These are phyloP conservation scores for Didymella exigua DNA, from an alignment of 2,329 filamentous ascomycete species.

Conservation along the genomic window DNA sequence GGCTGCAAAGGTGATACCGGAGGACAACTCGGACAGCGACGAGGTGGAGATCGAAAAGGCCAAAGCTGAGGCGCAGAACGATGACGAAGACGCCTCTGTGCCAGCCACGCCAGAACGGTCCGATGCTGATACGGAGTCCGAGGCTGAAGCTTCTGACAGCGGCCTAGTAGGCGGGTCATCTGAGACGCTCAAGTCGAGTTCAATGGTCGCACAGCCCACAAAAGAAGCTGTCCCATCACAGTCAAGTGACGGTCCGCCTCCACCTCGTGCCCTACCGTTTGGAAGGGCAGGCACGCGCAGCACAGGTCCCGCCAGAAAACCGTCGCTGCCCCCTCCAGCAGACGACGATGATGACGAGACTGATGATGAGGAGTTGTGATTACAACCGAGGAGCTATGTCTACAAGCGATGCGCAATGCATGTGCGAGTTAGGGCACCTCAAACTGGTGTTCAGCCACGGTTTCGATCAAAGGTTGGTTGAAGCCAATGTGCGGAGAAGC, in stretches of 20 bases:
- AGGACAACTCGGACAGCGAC: constrained; percentile 37
- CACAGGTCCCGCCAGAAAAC: constrained; percentile 21
- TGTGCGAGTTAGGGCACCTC: neutral
- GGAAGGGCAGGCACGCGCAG: constrained; percentile 29
- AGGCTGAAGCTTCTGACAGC: constrained; percentile 28
- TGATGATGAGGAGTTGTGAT: constrained; percentile 46
- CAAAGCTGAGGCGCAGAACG: constrained; percentile 35
- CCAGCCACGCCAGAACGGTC: constrained; percentile 44
- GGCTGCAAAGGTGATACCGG: constrained; percentile 23
- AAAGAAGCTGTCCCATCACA: constrained; percentile 16
- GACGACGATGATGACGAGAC: constrained; percentile 41
- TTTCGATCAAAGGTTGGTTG: neutral
- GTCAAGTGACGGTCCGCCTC: constrained; percentile 33
- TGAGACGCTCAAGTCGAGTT: constrained; percentile 26
- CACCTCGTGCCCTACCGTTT: constrained; percentile 46
- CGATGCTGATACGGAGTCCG: constrained; percentile 46
- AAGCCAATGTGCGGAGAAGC: neutral
- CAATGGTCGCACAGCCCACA: constrained; percentile 24
- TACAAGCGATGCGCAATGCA: too few species aligned
- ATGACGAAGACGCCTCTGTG: constrained; percentile 29
- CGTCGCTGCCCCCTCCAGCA: constrained; percentile 12
- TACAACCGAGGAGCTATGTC: neutral
- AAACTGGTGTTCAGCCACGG: neutral
- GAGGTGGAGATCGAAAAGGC: constrained; percentile 41
- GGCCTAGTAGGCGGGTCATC: constrained; percentile 19